A percentile compares a stretch with the other conserved stretches of the same genome.
Conservation (phyloP, 106 monocot species). For the Cymbidium sinense region DNA sequence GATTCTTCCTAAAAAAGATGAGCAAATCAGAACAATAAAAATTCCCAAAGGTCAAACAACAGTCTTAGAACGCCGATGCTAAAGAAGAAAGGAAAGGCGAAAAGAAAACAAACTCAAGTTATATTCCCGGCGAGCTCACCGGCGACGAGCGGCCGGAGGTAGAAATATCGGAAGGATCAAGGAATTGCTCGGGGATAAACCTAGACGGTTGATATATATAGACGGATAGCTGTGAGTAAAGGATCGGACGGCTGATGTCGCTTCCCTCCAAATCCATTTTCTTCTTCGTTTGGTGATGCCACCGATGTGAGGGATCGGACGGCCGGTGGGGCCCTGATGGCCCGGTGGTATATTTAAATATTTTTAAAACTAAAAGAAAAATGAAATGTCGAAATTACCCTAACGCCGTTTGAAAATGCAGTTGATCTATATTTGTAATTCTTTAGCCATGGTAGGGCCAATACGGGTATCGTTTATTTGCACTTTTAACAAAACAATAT, state of each 20-base stretch:
- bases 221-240: background rate
- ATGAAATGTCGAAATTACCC: background rate
- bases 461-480: no score
- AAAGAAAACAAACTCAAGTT: background rate
- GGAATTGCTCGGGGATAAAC: background rate
- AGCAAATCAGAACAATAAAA: background rate
- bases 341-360: background rate
- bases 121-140: background rate
- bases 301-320: background rate
- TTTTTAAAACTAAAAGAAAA: background rate
- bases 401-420: background rate
- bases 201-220: background rate
- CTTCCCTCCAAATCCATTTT: conserved; percentile 1
- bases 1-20: background rate
- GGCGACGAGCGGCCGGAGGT: background rate
- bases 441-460: no score
- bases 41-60: no score
- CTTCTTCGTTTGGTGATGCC: background rate
- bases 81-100: background rate
- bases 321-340: background rate
- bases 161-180: background rate
- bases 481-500: no score
- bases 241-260: conserved; percentile 2
- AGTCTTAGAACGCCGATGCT: background rate
- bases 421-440: no score